Evolutionary conservation across 768 basidiomycete species (phyloP), one percentile per base, ranked within the genome.

Genomic region (Tricholoma sp.): DNA sequence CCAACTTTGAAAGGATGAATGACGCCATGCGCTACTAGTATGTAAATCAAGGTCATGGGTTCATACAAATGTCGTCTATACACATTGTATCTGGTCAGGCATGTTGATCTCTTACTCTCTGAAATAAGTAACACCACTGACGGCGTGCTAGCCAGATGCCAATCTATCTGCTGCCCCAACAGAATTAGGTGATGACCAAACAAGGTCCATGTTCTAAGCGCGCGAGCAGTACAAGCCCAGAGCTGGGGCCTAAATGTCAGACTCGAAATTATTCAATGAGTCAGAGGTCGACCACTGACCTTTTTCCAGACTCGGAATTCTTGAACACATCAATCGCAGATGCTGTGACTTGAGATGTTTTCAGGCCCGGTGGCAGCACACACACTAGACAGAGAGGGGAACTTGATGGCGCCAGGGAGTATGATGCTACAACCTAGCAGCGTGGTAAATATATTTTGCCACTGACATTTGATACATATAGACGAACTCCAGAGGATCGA

Each of bases 311-410:
- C 54, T 76, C 73, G 34, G 75, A 71, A 55, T 76, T 74, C 62
- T 79, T 75, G 28, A 83, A 69, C 4, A 78, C 70, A 44, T 76
- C 73, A 9, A 80, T 68, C 1, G 76, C 74, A n/a, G 68, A 74
- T 48, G 67, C 65, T 64, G 74, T 76, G 65, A 76, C 72, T 59
- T 70, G 73, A 54, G 69, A 71, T 12, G 72, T 72, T 60, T 75
- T 72, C 20, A 73, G 63, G 31, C 76, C 74, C 15, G 78, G 72
- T 9, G 79, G 76, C 11, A 80, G 66, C 13, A 78, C 81, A 63
- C 80, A 83, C 18, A 88, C 74, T 37, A 88, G 70, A 63, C 85
- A 85, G 37, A 82, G 65, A 1, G 82, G 76, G 47, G 81, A 81
- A 67, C 75, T 79, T 13, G 85, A 82, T 9, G 86, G 85, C 9